Evolutionary conservation across 1,139 yeast species (phyloP).

Genomic region (Nakaseomyces nivariensis): DNA sequence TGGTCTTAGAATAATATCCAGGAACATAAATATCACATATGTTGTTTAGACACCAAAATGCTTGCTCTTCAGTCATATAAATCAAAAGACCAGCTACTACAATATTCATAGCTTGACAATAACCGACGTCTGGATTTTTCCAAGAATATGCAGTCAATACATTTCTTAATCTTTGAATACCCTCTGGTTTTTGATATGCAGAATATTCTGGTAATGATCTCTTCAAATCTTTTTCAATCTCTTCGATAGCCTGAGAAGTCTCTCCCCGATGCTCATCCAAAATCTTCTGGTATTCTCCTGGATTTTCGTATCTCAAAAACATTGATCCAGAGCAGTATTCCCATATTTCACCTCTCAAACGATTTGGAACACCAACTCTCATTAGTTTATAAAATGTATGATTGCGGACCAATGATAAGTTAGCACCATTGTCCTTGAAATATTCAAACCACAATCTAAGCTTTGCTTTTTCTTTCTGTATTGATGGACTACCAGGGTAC

Average conservation of each 20-base stretch:
- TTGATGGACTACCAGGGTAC: conserved; percentile 82
- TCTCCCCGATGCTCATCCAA: conserved; percentile 53
- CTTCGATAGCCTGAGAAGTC: conserved; percentile 79
- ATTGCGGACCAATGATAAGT: conserved; percentile 62
- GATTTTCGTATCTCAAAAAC: conserved; percentile 56
- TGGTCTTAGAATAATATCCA: conserved; percentile 92
- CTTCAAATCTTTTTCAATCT: conserved; percentile 90
- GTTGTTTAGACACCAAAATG: conserved; percentile 84
- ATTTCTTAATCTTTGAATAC: conserved; percentile 72
- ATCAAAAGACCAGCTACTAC: conserved; percentile 90
- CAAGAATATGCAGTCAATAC: conserved; percentile 92
- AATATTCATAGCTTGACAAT: conserved; percentile 98
- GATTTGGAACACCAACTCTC: conserved; percentile 85
- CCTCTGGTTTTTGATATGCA: conserved; percentile 81
- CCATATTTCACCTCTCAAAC: conserved; percentile 94
- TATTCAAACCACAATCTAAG: conserved; percentile 91
- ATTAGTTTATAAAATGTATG: conserved; percentile 73
- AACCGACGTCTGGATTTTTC: conserved; percentile 96
- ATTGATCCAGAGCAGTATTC: conserved; percentile 84
- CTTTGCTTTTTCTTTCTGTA: conserved; percentile 71
- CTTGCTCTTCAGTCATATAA: conserved; percentile 95
- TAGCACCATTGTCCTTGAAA: conserved; percentile 74
- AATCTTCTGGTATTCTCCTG: conserved; percentile 48
- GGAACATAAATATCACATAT: conserved; percentile 82
- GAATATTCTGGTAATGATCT: conserved; percentile 93